A percentile compares a stretch with the other conserved stretches of the same genome.
Conservation (phyloP, 345 rosid genomes). For the Geranium brycei region DNA sequence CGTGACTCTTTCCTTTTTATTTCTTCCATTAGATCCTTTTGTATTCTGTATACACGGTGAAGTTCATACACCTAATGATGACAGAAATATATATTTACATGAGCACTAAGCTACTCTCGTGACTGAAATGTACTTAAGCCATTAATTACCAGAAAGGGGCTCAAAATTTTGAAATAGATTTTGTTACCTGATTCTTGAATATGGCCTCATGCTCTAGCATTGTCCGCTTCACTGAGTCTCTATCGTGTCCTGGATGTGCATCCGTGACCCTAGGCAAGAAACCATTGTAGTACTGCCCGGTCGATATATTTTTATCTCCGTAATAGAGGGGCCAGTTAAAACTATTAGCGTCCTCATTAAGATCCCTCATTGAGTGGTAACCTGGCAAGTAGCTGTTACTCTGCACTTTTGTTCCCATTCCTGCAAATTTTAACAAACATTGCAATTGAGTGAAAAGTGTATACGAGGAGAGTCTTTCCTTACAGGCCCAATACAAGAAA, state of each 20-base stretch:
- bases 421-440: constrained; percentile 19
- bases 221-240: constrained; percentile 48
- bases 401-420: constrained; percentile 70
- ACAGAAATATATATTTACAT: constrained; percentile 5
- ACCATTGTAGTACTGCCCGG: constrained; percentile 39
- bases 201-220: constrained; percentile 82
- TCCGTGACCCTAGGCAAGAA: constrained; percentile 33
- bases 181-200: constrained; percentile 65
- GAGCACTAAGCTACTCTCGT: no score
- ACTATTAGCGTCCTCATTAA: constrained; percentile 48
- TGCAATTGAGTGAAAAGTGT: background rate
- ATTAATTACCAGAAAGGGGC: background rate
- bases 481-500: background rate
- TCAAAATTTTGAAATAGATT: background rate
- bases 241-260: constrained; percentile 36
- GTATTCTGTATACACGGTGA: constrained; percentile 56
- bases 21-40: constrained; percentile 60
- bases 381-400: constrained; percentile 53
- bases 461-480: background rate
- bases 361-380: constrained; percentile 58
- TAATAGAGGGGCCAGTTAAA: constrained; percentile 45
- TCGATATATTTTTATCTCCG: constrained; percentile 35
- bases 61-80: constrained; percentile 44
- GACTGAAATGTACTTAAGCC: no score
- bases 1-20: constrained; percentile 38